Evolutionary conservation across 2,329 filamentous ascomycete genomes (phyloP).

Genomic region (Arthrobotrys pseudoclavata): DNA sequence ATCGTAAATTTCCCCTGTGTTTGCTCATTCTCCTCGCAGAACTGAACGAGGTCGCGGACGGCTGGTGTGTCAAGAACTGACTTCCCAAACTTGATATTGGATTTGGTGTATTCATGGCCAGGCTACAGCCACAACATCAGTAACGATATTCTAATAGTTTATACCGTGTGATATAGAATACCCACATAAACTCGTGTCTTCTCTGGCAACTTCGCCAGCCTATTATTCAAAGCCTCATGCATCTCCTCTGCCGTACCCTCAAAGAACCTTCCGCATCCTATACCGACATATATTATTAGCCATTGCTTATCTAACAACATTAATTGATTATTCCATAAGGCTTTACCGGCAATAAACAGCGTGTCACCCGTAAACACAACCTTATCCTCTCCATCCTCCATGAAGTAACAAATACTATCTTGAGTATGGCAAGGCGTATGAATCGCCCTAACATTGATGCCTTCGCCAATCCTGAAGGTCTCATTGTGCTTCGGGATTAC

Average conservation of each 20-base stretch:
- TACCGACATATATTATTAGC: neutral
- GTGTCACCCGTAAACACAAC: constrained; percentile 97
- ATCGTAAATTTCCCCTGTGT: constrained; percentile 98
- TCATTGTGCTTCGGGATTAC: constrained; percentile 81
- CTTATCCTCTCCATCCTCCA: constrained; percentile 82
- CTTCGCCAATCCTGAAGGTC: constrained; percentile 82
- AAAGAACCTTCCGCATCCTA: constrained; percentile 95
- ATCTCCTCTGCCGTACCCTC: constrained; percentile 91
- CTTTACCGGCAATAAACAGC: constrained; percentile 86
- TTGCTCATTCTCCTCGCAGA: constrained; percentile 81
- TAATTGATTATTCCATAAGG: neutral
- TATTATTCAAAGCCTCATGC: constrained; percentile 91
- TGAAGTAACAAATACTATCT: constrained; percentile 92
- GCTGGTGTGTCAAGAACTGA: constrained; percentile 81
- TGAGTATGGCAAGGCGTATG: constrained; percentile 98
- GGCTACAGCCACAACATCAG: constrained; percentile 35
- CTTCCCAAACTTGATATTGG: constrained; percentile 88
- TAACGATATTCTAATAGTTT: neutral
- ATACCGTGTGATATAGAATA: neutral
- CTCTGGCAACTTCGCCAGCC: constrained; percentile 82
- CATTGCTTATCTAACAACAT: neutral
- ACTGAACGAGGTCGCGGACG: constrained; percentile 81
- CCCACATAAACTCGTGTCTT: constrained; percentile 89
- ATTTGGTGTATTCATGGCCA: constrained; percentile 97
- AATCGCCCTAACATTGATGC: constrained; percentile 85